Percentiles rank a stretch among this genome's conserved stretches.
Conservation (phyloP, 441 rosid species). For the Rhodomyrtus psidioides region DNA sequence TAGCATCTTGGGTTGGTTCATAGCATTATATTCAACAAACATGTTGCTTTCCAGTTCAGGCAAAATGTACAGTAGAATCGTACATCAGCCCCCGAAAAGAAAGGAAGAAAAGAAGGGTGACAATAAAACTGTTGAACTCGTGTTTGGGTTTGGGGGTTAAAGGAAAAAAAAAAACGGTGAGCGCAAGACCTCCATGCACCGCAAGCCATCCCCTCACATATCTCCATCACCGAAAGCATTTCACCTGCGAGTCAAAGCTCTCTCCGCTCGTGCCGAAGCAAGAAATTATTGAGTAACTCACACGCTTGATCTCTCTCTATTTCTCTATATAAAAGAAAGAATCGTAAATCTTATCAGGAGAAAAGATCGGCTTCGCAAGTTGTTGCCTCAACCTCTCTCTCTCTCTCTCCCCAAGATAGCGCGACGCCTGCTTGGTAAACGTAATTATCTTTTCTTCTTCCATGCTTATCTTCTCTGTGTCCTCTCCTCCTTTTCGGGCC, state of each 20-base stretch:
- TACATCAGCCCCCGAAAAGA: background rate
- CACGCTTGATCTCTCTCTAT: background rate
- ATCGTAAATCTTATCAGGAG: background rate
- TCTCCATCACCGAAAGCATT: background rate
- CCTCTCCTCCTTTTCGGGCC: background rate
- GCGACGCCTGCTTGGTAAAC: background rate
- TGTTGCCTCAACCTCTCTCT: background rate
- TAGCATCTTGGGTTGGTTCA: background rate
- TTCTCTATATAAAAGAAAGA: background rate
- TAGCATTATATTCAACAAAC: background rate
- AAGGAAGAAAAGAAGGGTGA: background rate
- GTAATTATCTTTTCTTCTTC: background rate
- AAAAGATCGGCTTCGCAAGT: background rate
- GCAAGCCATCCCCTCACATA: background rate
- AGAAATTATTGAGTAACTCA: background rate
- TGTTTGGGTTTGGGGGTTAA: background rate
- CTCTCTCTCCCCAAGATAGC: background rate
- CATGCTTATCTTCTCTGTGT: background rate
- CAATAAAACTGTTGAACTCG: background rate
- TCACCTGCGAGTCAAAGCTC: background rate
- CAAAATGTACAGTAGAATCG: background rate
- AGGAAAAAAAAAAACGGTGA: background rate
- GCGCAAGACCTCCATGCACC: background rate
- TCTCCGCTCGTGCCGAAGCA: background rate
- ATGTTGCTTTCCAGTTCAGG: background rate